phyloP scores from a whole-genome alignment of 441 rosid species.

The Metrosideros polymorpha region DNA sequence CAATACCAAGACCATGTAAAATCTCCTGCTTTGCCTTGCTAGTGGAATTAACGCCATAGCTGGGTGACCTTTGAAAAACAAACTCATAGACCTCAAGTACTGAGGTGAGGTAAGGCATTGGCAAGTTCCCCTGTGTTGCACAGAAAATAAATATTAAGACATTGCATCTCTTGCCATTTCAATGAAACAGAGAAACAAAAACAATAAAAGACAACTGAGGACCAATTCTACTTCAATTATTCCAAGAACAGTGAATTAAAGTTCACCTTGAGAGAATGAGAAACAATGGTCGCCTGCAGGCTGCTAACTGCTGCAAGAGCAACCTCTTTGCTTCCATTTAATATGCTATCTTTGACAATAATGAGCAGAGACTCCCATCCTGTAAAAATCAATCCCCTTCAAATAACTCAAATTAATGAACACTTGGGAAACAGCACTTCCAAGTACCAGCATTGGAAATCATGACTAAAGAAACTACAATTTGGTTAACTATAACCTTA shows the following conservation, averaged over 20 bases:
- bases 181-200: background rate
- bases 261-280: slow-evolving; percentile 76
- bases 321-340: slow-evolving; percentile 93
- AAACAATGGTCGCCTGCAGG: slow-evolving; percentile 73
- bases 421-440: background rate
- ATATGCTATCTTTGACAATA: slow-evolving; percentile 66
- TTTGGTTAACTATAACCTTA: slow-evolving; percentile 8
- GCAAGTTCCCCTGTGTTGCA: slow-evolving; percentile 63
- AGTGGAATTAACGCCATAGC: slow-evolving; percentile 46
- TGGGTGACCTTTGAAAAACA: slow-evolving; percentile 68
- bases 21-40: slow-evolving; percentile 92
- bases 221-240: background rate
- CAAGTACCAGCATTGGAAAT: background rate
- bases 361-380: slow-evolving; percentile 94
- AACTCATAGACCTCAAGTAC: slow-evolving; percentile 76
- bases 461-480: background rate
- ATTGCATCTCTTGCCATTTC: background rate
- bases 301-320: slow-evolving; percentile 90
- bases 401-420: background rate
- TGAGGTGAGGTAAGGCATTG: slow-evolving; percentile 69
- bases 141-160: background rate
- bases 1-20: slow-evolving; percentile 83
- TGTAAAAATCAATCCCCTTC: slow-evolving; percentile 19
- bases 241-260: background rate
- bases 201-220: background rate